These are phyloP conservation scores for Alternaria metachromatica DNA, from an alignment of 2,329 filamentous ascomycete genomes.

Conservation along the genomic window DNA sequence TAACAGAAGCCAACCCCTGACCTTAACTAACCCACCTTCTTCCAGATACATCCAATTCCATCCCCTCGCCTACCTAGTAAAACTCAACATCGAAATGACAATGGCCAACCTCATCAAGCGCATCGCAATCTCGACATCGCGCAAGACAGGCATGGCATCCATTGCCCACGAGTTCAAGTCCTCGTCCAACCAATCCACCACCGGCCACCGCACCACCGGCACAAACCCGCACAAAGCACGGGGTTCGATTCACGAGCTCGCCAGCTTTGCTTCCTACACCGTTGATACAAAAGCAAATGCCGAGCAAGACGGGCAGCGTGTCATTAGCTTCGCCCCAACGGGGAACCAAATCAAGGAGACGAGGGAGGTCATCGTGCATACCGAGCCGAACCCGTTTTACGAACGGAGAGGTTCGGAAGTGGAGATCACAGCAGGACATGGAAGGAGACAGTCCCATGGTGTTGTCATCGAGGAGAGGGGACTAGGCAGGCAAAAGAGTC, in stretches of 20 bases:
- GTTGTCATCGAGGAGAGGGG: slow-evolving; percentile 16
- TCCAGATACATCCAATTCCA: slow-evolving; percentile 58
- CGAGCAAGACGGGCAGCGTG: slow-evolving; percentile 11
- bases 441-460: slow-evolving; percentile 6
- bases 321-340: slow-evolving; percentile 28
- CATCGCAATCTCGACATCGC: slow-evolving; percentile 42
- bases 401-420: slow-evolving; percentile 14
- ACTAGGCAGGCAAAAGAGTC: slow-evolving; percentile 21
- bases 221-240: slow-evolving; percentile 7
- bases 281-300: slow-evolving; percentile 14
- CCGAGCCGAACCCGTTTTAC: slow-evolving; percentile 32
- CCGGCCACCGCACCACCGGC: slow-evolving; percentile 14
- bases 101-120: slow-evolving; percentile 59
- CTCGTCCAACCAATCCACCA: slow-evolving; percentile 29
- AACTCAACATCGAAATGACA: slow-evolving; percentile 61
- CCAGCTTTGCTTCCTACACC: slow-evolving; percentile 28
- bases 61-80: slow-evolving; percentile 58
- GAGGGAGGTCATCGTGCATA: slow-evolving; percentile 33
- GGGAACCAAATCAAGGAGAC: slow-evolving; percentile 43
- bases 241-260: slow-evolving; percentile 34
- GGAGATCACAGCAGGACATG: slow-evolving; percentile 13
- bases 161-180: slow-evolving; percentile 42
- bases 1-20: too few relatives aligned
- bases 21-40: background rate
- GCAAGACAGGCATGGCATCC: slow-evolving; percentile 34